Evolutionary conservation across 768 basidiomycete genomes (phyloP).

Genomic region (Pisolithus sp.): DNA sequence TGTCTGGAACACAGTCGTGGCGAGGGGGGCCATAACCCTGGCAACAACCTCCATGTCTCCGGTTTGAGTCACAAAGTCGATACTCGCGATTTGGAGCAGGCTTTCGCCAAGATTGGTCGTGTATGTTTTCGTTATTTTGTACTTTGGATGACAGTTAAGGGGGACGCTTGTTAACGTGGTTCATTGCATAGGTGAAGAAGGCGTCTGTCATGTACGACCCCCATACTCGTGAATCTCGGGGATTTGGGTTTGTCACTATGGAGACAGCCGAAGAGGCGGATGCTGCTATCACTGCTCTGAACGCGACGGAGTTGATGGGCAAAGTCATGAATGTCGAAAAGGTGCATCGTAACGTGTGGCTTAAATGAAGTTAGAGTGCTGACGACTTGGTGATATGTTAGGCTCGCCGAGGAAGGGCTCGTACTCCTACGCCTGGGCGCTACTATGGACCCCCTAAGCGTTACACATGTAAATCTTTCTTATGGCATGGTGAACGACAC

Average conservation of each 20-base stretch:
- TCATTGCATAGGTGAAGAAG: constrained; percentile 43
- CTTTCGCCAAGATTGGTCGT: constrained; percentile 83
- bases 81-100: constrained; percentile 80
- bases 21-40: constrained; percentile 45
- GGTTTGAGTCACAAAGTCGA: constrained; percentile 58
- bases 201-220: constrained; percentile 70
- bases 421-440: constrained; percentile 89
- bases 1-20: constrained; percentile 12
- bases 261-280: constrained; percentile 83
- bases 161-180: not conserved
- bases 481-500: not conserved
- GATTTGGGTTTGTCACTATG: constrained; percentile 90
- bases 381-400: constrained; percentile 21
- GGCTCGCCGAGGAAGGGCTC: constrained; percentile 86
- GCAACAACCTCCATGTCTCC: constrained; percentile 62
- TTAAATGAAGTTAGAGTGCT: not conserved
- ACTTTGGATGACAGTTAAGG: not conserved
- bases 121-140: constrained; percentile 42
- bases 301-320: constrained; percentile 80
- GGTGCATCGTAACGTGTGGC: constrained; percentile 32
- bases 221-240: constrained; percentile 65
- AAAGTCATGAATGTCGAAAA: constrained; percentile 87
- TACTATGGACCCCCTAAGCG: constrained; percentile 94
- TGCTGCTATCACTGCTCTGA: constrained; percentile 79
- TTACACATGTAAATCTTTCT: constrained; percentile 45